These are phyloP conservation scores for Diaporthe sp. DNA, from an alignment of 2,329 filamentous ascomycete genomes.

Conservation along the genomic window DNA sequence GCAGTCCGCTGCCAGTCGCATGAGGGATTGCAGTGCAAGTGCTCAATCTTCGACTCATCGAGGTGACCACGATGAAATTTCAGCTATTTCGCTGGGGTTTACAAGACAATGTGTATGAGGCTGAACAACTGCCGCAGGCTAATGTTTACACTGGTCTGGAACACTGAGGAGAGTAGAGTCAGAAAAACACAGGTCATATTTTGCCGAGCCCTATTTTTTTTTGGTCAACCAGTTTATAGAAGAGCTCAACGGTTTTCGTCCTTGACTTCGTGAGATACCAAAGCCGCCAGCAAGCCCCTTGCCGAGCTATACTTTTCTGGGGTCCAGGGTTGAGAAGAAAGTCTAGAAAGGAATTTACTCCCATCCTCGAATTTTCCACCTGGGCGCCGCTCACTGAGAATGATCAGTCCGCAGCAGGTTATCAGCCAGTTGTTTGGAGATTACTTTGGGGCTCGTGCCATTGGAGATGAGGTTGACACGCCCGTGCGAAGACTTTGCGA, in stretches of 20 bases:
- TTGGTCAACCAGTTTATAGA: not conserved
- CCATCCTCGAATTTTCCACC: too few species aligned
- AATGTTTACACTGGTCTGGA: too few species aligned
- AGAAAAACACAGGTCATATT: not conserved
- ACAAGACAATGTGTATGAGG: too few species aligned
- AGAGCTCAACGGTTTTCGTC: not conserved
- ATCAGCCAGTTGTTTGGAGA: not conserved
- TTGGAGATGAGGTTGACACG: not conserved
- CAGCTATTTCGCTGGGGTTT: too few species aligned
- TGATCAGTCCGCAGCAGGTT: not conserved
- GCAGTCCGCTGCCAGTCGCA: not conserved
- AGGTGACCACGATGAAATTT: not conserved
- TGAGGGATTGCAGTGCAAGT: not conserved
- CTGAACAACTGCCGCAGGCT: too few species aligned
- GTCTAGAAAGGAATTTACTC: too few species aligned
- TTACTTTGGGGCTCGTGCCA: not conserved
- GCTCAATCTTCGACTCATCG: not conserved
- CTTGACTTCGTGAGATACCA: too few species aligned
- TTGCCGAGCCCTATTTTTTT: not conserved
- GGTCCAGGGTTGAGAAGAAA: too few species aligned
- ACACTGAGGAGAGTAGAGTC: too few species aligned
- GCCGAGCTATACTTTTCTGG: too few species aligned
- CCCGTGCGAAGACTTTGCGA: not conserved
- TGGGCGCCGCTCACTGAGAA: not conserved
- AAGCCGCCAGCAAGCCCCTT: too few species aligned